Base-by-base conservation (phyloP, 164 flowering plant species). In the Paratinospora sagittata region DNA sequence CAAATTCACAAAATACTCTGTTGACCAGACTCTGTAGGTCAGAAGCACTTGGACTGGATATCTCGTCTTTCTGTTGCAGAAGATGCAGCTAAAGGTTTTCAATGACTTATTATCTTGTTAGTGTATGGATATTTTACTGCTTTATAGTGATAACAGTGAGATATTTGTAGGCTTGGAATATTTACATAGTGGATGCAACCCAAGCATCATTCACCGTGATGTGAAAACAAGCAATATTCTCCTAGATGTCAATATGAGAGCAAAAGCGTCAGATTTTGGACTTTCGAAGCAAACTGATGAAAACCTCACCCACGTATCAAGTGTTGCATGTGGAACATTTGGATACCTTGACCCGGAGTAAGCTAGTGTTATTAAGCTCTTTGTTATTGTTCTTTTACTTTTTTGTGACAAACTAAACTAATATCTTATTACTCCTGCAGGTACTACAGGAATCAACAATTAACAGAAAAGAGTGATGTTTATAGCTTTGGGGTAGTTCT, bases 311-410 rank as follows among this genome's bases (percentile, higher is more conserved):
- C 97, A 91, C 34, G 70, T 90, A 80, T 94, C 98, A 78, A 94
- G 98, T 70, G 88, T 86, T 70, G 93, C 96, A 24, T 78, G 87
- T 70, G 98, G 98, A 82, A 91, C 97, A 41, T 88, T 94, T 6
- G 97, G 98, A 65, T 94, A 94, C 78, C 87, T 91, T 63, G 98
- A 94, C 75, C 98, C 98, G n/a, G 96, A 89, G 98, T 94, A 89
- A 82, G 89, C 26, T 55, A 57, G 23, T 8, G 36, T 36, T 47
- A 65, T 13, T 27, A 58, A 52, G 62, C 33, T 57, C n/a, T 70
- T 52, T 10, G 6, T n/a, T 36, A 9, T 26, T 27, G 33, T 27
- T 70, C 8, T 77, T 21, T 27, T 13, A 5, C 21, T 21, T 8
- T 21, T 8, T 24, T 4, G 60, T 6, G 12, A 64, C 26, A 33